These are phyloP conservation scores for Cicer bijugum DNA, from an alignment of 306 rosid genomes.

Conservation along the genomic window DNA sequence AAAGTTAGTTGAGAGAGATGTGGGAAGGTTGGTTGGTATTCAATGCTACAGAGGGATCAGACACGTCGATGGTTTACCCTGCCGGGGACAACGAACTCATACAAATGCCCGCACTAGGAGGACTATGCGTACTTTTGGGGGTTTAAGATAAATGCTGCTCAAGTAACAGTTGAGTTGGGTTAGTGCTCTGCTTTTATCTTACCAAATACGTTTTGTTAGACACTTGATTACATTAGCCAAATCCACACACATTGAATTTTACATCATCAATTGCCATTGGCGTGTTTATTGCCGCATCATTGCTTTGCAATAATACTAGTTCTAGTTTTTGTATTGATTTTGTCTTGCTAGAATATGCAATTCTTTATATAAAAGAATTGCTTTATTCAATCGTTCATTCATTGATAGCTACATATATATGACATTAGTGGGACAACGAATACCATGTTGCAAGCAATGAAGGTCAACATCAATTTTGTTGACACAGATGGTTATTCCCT, in stretches of 20 bases:
- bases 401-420: background rate
- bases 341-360: slow-evolving; percentile 2
- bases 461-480: slow-evolving; percentile 9
- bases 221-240: background rate
- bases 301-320: slow-evolving; percentile 3
- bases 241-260: slow-evolving; percentile 8
- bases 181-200: slow-evolving; percentile 27
- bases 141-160: slow-evolving; percentile 43
- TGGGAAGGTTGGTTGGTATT: slow-evolving; percentile 55
- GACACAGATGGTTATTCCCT: background rate
- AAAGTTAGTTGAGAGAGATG: slow-evolving; percentile 55
- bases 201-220: slow-evolving; percentile 41
- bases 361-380: background rate
- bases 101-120: slow-evolving; percentile 67
- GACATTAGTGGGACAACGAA: background rate
- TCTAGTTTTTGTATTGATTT: background rate
- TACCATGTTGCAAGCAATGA: background rate
- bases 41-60: slow-evolving; percentile 69
- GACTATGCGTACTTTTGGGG: slow-evolving; percentile 46
- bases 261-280: slow-evolving; percentile 3
- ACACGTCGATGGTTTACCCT: slow-evolving; percentile 59
- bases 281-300: slow-evolving; percentile 12
- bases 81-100: slow-evolving; percentile 72
- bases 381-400: background rate
- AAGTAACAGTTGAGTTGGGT: slow-evolving; percentile 41